phyloP scores from a whole-genome alignment of 495 filamentous ascomycete genomes.

The Peziza echinospora region DNA sequence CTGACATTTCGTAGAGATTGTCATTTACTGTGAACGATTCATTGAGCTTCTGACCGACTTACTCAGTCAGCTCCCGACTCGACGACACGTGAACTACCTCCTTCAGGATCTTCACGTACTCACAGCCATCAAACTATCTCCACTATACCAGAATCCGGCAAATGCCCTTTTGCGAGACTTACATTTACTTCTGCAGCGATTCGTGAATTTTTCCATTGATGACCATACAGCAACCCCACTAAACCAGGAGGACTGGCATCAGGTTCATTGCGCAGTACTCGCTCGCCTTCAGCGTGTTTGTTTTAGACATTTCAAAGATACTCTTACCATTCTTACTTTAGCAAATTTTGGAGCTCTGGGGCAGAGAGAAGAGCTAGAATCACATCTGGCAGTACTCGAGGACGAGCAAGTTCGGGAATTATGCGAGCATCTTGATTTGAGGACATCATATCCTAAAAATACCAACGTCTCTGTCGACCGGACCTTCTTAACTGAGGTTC shows the following conservation, averaged over 20 bases:
- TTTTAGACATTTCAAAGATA: slow-evolving; percentile 69
- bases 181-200: slow-evolving; percentile 57
- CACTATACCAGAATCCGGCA: slow-evolving; percentile 47
- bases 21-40: slow-evolving; percentile 79
- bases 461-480: slow-evolving; percentile 39
- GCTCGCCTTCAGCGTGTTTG: slow-evolving; percentile 63
- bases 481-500: slow-evolving; percentile 47
- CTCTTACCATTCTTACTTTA: slow-evolving; percentile 70
- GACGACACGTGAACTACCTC: slow-evolving; percentile 80
- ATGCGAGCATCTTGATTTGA: slow-evolving; percentile 47
- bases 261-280: slow-evolving; percentile 51
- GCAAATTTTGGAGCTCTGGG: slow-evolving; percentile 84
- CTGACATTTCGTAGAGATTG: slow-evolving; percentile 34
- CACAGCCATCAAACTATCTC: slow-evolving; percentile 57
- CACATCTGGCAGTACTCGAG: slow-evolving; percentile 47
- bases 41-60: slow-evolving; percentile 79
- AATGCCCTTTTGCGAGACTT: slow-evolving; percentile 70
- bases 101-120: slow-evolving; percentile 81
- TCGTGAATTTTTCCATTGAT: slow-evolving; percentile 69
- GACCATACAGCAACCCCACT: slow-evolving; percentile 69
- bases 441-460: slow-evolving; percentile 56
- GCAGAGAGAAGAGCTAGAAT: slow-evolving; percentile 52
- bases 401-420: slow-evolving; percentile 53
- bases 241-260: slow-evolving; percentile 48
- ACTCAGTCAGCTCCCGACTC: slow-evolving; percentile 79